Base-by-base conservation (phyloP, 2,329 filamentous ascomycete species). In the Periconia digitata region DNA sequence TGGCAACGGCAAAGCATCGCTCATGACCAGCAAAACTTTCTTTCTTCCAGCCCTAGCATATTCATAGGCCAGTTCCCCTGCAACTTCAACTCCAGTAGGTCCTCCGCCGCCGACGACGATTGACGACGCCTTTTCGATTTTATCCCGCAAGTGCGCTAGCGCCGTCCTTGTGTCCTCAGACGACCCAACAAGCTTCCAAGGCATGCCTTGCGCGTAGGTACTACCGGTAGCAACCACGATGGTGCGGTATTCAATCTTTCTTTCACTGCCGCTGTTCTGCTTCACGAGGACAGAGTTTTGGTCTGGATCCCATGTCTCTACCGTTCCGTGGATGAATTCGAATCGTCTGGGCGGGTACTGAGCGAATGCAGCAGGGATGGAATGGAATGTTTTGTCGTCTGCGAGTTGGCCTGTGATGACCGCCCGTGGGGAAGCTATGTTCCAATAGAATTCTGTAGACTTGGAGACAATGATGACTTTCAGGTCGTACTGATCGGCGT, bases 151-250 rank as follows among this genome's bases (percentile, higher is more conserved):
- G 16, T 54, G 44, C 22, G 69, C 68, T 3, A 81, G 56, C 17
- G 64, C 66, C 0, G 64, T 61, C 44, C 72, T 73, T 22, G 78
- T 79, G 46, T 72, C 59, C 45, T 75, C 69, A 0, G 74, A 74
- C 1, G 73, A 72, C 4, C 63, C 72, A 8, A 77, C 53, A 17
- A 63, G 66, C 63, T 83, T 84, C 65, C 77, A 83, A 0, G 81
- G 79, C 50, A 62, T 66, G 4, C 71, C 74, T 18, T 59, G 67
- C 24, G 74, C 71, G 22, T 70, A 68, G 3, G 77, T 67, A 7
- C 27, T 32, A 13, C 82, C 82, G 2, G 82, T 85, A 8, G 81
- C 80, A 37, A 85, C 66, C 50, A 85, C 60, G 12, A 84, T 69
- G 18, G 74, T 75, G 54, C 82, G 74, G 58, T 84, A 85, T 17